These are phyloP conservation scores for Suhomyces terraborum DNA, from an alignment of 1,139 yeast species.

Conservation along the genomic window DNA sequence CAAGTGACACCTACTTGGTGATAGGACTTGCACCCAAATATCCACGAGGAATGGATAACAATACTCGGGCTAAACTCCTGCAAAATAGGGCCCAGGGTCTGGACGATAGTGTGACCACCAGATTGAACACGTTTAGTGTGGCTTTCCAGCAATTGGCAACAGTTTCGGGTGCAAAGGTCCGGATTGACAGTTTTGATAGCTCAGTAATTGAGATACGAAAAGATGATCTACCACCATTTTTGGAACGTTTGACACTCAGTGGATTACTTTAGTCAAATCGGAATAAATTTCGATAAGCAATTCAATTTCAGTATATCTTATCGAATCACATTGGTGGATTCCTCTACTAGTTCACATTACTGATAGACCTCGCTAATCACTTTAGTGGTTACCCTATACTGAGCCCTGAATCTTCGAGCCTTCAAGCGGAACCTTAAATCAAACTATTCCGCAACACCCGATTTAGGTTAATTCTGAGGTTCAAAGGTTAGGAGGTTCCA, in stretches of 20 bases:
- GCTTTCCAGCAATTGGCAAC: slow-evolving; percentile 88
- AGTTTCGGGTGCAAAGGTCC: slow-evolving; percentile 81
- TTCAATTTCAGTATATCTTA: no score
- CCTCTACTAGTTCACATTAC: neutral
- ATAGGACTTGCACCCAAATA: slow-evolving; percentile 87
- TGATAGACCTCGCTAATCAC: no score
- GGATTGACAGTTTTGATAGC: slow-evolving; percentile 93
- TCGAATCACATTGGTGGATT: no score
- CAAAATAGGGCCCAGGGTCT: slow-evolving; percentile 33
- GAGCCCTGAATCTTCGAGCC: slow-evolving; percentile 2
- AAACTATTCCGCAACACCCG: no score
- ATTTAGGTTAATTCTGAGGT: no score
- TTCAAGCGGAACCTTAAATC: no score
- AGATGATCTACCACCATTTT: slow-evolving; percentile 84
- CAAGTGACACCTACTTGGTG: slow-evolving; percentile 79
- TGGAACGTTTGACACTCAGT: slow-evolving; percentile 67
- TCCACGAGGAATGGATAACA: slow-evolving; percentile 59
- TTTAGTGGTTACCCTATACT: slow-evolving; percentile 14
- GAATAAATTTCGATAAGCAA: no score
- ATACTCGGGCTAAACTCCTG: slow-evolving; percentile 43
- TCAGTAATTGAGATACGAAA: slow-evolving; percentile 87
- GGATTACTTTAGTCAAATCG: no score
- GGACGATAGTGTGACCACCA: slow-evolving; percentile 33
- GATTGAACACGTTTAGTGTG: slow-evolving; percentile 79
- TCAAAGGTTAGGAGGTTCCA: no score